These are phyloP conservation scores for Diplotaxis tenuifolia DNA, from an alignment of 345 rosid genomes.

Conservation along the genomic window DNA sequence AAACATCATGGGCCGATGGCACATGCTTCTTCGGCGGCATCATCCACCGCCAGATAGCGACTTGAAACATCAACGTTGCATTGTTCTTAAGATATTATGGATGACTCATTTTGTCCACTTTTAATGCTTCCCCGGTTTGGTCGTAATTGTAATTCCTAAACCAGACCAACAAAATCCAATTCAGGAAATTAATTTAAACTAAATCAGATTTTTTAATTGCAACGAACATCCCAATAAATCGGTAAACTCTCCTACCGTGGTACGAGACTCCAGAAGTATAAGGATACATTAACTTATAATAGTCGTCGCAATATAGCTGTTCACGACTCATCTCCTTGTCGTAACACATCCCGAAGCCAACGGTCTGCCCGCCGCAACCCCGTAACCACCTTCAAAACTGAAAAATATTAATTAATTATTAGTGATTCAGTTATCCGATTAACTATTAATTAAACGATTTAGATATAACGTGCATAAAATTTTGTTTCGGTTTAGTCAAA, in stretches of 20 bases:
- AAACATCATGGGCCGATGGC: constrained; percentile 78
- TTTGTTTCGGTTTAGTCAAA: too few relatives aligned
- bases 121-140: constrained; percentile 67
- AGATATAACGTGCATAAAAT: constrained; percentile 18
- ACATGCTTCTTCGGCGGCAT: constrained; percentile 68
- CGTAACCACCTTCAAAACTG: constrained; percentile 68
- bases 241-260: constrained; percentile 87
- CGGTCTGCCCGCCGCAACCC: constrained; percentile 93
- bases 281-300: constrained; percentile 64
- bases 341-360: constrained; percentile 85
- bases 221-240: constrained; percentile 55
- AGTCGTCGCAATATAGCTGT: constrained; percentile 66
- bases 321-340: constrained; percentile 90
- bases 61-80: constrained; percentile 75
- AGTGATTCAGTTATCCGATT: not conserved
- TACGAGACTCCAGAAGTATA: constrained; percentile 77
- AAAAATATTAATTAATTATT: not conserved
- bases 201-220: not conserved
- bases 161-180: not conserved
- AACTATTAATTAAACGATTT: not conserved
- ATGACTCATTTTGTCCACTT: constrained; percentile 57
- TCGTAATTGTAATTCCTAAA: constrained; percentile 87
- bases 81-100: constrained; percentile 78
- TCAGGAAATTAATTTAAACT: not conserved
- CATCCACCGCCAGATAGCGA: constrained; percentile 92